These are phyloP conservation scores for Phytophthora syringae DNA, from an alignment of 352 stramenopile species.

Conservation along the genomic window DNA sequence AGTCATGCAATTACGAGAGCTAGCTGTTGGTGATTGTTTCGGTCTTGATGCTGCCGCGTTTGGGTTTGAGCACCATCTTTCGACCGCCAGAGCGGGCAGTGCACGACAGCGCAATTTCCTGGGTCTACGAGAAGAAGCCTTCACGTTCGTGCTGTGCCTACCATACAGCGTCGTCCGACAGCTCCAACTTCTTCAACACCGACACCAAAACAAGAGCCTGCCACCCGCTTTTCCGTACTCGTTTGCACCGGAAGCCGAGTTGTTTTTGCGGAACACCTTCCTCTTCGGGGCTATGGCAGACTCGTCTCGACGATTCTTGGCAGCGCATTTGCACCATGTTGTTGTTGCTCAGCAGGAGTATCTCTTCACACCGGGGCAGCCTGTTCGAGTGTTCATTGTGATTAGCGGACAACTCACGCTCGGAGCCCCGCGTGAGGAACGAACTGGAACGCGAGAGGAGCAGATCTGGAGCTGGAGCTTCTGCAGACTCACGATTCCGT, in stretches of 20 bases:
- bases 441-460: slow-evolving; percentile 21
- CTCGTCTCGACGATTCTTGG: slow-evolving; percentile 48
- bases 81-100: slow-evolving; percentile 44
- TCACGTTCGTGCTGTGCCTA: slow-evolving; percentile 48
- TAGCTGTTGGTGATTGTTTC: slow-evolving; percentile 50
- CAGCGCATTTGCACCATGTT: slow-evolving; percentile 44
- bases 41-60: slow-evolving; percentile 58
- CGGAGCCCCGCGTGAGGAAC: slow-evolving; percentile 19
- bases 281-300: slow-evolving; percentile 49
- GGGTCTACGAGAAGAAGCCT: slow-evolving; percentile 41
- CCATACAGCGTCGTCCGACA: slow-evolving; percentile 39
- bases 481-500: slow-evolving; percentile 52
- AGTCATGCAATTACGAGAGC: slow-evolving; percentile 34
- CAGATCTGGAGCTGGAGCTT: slow-evolving; percentile 65
- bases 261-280: slow-evolving; percentile 51
- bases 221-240: slow-evolving; percentile 20
- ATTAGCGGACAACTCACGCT: slow-evolving; percentile 53
- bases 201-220: slow-evolving; percentile 3
- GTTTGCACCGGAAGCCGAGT: slow-evolving; percentile 26
- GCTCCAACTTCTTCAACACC: slow-evolving; percentile 28
- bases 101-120: slow-evolving; percentile 56
- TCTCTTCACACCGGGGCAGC: slow-evolving; percentile 60
- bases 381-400: slow-evolving; percentile 52
- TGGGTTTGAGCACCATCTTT: slow-evolving; percentile 39
- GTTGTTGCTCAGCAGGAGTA: slow-evolving; percentile 52